A percentile compares a stretch with the other conserved stretches of the same genome.
Evolutionary conservation across 2,329 filamentous ascomycete genomes (phyloP).

Genomic region (Pyricularia sp.): DNA sequence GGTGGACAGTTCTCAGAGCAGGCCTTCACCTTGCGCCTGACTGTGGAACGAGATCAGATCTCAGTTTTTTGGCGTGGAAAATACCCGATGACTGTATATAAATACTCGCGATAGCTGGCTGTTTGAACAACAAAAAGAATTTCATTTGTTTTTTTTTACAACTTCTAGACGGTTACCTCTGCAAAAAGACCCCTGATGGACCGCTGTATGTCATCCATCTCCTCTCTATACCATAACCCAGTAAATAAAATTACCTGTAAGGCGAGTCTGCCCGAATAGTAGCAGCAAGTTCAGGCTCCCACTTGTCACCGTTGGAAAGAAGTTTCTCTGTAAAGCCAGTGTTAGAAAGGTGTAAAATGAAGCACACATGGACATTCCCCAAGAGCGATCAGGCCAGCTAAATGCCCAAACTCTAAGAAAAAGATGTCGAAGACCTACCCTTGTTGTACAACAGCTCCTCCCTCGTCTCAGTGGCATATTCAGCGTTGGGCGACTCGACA

Average conservation of each 20-base stretch:
- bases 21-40: neutral
- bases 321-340: slow-evolving; percentile 53
- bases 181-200: neutral
- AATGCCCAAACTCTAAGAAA: neutral
- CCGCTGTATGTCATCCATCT: neutral
- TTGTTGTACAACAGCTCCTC: slow-evolving; percentile 98
- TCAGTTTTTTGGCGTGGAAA: neutral
- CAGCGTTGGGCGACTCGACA: slow-evolving; percentile 49
- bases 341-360: slow-evolving; percentile 11
- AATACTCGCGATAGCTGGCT: neutral
- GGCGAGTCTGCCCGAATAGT: slow-evolving; percentile 85
- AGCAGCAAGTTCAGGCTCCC: slow-evolving; percentile 94
- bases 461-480: slow-evolving; percentile 54
- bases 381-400: neutral
- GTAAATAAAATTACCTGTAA: slow-evolving; percentile 50
- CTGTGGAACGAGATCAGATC: neutral
- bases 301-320: slow-evolving; percentile 81
- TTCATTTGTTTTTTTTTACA: neutral
- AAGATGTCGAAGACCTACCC: slow-evolving; percentile 25
- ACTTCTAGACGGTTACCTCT: neutral
- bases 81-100: neutral
- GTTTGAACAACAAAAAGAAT: neutral
- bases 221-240: neutral
- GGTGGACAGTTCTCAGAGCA: neutral
- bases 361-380: neutral